Evolutionary conservation across 2,329 filamentous ascomycete genomes (phyloP), one percentile per base, ranked within the genome.

Genomic region (Tolypocladium inflatum): DNA sequence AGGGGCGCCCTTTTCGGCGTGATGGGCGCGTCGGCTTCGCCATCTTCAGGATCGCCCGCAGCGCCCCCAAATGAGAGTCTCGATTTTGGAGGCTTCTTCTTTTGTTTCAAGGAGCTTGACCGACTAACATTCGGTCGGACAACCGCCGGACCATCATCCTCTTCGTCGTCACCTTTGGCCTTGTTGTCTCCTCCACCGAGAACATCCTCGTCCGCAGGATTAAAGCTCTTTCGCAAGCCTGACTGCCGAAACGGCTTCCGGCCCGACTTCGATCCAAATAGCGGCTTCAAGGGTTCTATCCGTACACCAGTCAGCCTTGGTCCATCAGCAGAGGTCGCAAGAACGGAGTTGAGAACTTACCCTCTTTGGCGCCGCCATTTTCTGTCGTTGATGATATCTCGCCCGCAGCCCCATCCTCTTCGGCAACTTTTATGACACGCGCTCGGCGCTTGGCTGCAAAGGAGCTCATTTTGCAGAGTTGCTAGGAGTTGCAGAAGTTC

Each of bases 31-130:
- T 63, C 59, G 2, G 70, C 63, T 0, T 81, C 80, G 7, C 78
- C 82, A 54, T 80, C 77, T 37, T 79, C 81, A 7, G 76, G 77
- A 59, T 80, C 79, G 2, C 60, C 62, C 21, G 78, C 78, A 11
- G 80, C 80, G 0, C 83, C 81, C 0, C 87, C 90, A 69, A 96
- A 95, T 0, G 91, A 95, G 26, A 95, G 78, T 8, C 88, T 84
- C 3, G 75, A 71, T 2, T 77, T 85, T 0, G 64, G 64, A 1
- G 61, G 51, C 4, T 88, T 87, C 67, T 90, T 90, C 71, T 91
- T 93, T 59, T 86, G 82, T 57, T 78, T 82, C 9, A 74, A 64
- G 1, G 81, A 82, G 15, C 73, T 74, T 0, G 77, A 74, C 13
- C 79, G 77, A 41, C 74, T 74, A 2, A 79, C 60, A 0, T 71